Conservation (phyloP, 768 basidiomycete species). For the Auriculariales sp. region DNA sequence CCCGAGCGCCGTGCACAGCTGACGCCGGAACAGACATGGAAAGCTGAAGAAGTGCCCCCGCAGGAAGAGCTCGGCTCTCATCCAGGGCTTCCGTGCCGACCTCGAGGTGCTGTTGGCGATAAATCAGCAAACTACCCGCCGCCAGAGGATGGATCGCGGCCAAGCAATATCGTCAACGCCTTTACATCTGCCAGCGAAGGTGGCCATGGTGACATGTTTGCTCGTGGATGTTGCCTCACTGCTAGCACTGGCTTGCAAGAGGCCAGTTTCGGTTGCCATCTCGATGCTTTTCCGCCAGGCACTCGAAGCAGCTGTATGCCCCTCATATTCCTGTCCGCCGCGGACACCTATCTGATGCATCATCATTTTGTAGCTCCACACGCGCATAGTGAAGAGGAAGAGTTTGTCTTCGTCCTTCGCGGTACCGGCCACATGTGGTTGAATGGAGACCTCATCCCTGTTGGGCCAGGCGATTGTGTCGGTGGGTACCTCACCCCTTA, state of each 20-base stretch:
- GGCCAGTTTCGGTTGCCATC: slow-evolving; percentile 8
- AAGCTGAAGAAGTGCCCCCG: slow-evolving; percentile 4
- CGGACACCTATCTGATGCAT: not conserved
- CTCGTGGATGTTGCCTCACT: slow-evolving; percentile 9
- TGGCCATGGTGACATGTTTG: slow-evolving; percentile 9
- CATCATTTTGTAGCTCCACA: not conserved
- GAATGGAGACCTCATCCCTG: slow-evolving; percentile 7
- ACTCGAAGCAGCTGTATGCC: slow-evolving; percentile 8
- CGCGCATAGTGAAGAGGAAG: slow-evolving; percentile 10
- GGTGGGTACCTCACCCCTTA: too few relatives aligned
- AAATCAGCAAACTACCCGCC: slow-evolving; percentile 1
- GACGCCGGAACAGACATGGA: slow-evolving; percentile 4
- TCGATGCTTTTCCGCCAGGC: slow-evolving; percentile 10
- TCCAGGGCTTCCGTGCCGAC: slow-evolving; percentile 7
- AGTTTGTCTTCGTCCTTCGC: slow-evolving; percentile 9
- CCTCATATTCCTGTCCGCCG: not conserved
- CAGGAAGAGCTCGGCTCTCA: slow-evolving; percentile 10
- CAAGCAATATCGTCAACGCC: slow-evolving; percentile 8
- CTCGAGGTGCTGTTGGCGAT: not conserved
- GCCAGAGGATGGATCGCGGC: not conserved
- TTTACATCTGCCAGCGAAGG: slow-evolving; percentile 4
- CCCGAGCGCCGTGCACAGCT: slow-evolving; percentile 2
- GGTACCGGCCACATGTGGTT: slow-evolving; percentile 9
- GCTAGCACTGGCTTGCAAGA: slow-evolving; percentile 9
- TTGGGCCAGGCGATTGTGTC: slow-evolving; percentile 9